A percentile compares a stretch with the other conserved stretches of the same genome.
Conservation (phyloP, 2,329 filamentous ascomycete species). For the Exophiala alcalophila region DNA sequence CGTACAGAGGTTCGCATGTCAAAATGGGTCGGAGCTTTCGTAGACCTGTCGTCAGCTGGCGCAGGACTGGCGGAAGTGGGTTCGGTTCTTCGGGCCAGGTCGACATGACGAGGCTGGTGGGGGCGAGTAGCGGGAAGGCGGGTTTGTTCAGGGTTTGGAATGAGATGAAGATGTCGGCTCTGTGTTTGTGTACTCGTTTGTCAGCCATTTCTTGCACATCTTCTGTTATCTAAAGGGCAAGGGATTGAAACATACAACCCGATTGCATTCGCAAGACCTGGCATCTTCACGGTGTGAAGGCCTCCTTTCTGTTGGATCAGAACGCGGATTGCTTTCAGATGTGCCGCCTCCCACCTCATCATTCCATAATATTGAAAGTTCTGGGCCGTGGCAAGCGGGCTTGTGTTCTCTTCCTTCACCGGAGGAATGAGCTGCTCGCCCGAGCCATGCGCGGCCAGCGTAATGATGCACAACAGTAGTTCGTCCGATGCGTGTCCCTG, state of each 20-base stretch:
- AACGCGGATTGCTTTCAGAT: constrained; percentile 12
- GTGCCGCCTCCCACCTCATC: constrained; percentile 14
- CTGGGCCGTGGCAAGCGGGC: constrained; percentile 9
- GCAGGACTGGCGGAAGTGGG: neutral
- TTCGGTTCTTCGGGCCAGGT: neutral
- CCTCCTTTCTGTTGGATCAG: constrained; percentile 18
- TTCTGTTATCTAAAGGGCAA: too few species aligned
- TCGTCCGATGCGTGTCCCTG: constrained; percentile 8
- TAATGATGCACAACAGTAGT: constrained; percentile 16
- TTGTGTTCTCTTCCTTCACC: constrained; percentile 1
- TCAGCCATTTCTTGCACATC: too few species aligned
- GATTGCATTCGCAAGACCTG: constrained; percentile 16
- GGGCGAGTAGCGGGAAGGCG: constrained; percentile 9
- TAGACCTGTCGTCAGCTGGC: constrained; percentile 3
- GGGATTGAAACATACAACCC: constrained; percentile 11
- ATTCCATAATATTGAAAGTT: constrained; percentile 17
- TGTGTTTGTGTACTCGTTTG: too few species aligned
- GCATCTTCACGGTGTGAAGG: constrained; percentile 12
- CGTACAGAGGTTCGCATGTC: neutral
- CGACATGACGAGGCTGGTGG: constrained; percentile 12
- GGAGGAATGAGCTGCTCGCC: constrained; percentile 14
- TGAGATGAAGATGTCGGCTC: constrained; percentile 12
- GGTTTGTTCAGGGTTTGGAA: constrained; percentile 8
- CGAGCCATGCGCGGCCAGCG: constrained; percentile 14
- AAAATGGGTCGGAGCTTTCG: neutral